A percentile compares a stretch with the other conserved stretches of the same genome.
Conservation (phyloP, 2,329 filamentous ascomycete species). For the Alternaria arborescens region DNA sequence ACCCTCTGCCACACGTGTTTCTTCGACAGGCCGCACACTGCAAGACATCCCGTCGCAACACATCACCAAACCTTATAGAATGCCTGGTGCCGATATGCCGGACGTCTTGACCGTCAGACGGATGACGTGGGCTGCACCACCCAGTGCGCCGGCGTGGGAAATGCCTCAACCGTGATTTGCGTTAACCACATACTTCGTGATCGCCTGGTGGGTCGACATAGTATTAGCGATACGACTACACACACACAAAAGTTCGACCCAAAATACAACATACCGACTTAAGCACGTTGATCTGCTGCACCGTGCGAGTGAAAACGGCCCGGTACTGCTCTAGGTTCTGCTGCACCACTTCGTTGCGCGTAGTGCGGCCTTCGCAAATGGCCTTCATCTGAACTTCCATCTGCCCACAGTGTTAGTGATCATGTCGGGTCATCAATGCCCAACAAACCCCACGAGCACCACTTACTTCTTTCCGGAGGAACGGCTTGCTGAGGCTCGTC, state of each 20-base stretch:
- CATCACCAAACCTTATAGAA: constrained; percentile 4
- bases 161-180: constrained; percentile 49
- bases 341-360: constrained; percentile 76
- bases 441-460: constrained; percentile 9
- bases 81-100: background rate
- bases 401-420: constrained; percentile 42
- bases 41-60: constrained; percentile 16
- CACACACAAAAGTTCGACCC: constrained; percentile 20
- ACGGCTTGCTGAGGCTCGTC: constrained; percentile 92
- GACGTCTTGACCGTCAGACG: background rate
- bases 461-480: constrained; percentile 82
- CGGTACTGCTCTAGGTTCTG: constrained; percentile 89
- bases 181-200: constrained; percentile 52
- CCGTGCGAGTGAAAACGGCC: constrained; percentile 83
- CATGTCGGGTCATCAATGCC: constrained; percentile 4
- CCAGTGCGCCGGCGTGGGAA: constrained; percentile 32
- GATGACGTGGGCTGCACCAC: constrained; percentile 14
- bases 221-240: constrained; percentile 27
- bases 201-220: constrained; percentile 39
- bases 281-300: constrained; percentile 73
- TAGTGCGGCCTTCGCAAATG: constrained; percentile 87
- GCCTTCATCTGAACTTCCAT: constrained; percentile 98
- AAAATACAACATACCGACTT: constrained; percentile 57
- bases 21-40: constrained; percentile 12
- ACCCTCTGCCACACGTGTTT: constrained; percentile 22